These are phyloP conservation scores for Bipolaris oryzae DNA, from an alignment of 2,329 filamentous ascomycete genomes.

Conservation along the genomic window DNA sequence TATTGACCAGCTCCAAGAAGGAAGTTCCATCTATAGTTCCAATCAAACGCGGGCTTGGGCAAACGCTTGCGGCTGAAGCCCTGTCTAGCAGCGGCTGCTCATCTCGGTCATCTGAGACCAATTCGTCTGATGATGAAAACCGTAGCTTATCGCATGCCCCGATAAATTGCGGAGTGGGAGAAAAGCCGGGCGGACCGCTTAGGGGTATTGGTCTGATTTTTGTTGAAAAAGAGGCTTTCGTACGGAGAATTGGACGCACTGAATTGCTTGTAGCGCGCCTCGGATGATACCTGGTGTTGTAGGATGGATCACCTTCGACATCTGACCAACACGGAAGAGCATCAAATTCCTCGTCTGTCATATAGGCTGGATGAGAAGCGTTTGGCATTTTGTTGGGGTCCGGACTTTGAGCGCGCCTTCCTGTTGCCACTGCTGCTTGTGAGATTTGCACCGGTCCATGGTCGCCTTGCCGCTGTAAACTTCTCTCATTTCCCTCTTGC, in stretches of 20 bases:
- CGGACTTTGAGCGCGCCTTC: background rate
- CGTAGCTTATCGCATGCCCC: background rate
- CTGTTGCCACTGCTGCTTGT: background rate
- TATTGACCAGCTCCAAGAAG: background rate
- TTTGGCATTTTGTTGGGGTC: background rate
- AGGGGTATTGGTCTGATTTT: background rate
- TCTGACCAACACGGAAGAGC: constrained; percentile 7
- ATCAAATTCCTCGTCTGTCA: constrained; percentile 7
- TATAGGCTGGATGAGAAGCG: background rate
- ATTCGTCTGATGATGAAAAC: background rate
- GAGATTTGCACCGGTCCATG: background rate
- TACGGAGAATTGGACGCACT: background rate
- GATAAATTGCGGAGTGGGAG: background rate
- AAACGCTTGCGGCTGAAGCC: background rate
- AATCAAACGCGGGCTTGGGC: background rate
- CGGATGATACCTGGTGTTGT: background rate
- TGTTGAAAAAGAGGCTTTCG: background rate
- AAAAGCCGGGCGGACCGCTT: background rate
- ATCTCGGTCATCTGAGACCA: background rate
- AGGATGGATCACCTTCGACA: background rate
- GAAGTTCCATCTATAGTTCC: background rate
- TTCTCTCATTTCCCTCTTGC: background rate
- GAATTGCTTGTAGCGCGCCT: background rate
- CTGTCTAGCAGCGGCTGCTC: background rate
- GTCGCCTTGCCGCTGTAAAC: background rate